These are phyloP conservation scores for Botryotinia globosa DNA, from an alignment of 2,329 filamentous ascomycete genomes.

Conservation along the genomic window DNA sequence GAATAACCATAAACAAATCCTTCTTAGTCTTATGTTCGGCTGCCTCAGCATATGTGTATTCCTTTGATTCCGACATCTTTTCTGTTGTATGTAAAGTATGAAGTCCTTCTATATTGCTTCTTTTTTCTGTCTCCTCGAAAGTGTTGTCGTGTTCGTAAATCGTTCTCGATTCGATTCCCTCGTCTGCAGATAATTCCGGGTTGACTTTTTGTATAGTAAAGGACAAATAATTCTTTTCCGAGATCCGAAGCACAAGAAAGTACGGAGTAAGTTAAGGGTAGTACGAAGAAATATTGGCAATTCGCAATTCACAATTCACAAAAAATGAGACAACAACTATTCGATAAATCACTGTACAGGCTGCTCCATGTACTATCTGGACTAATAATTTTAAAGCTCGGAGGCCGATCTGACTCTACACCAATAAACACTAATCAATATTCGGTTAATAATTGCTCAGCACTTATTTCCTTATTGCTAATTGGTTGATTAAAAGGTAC, in stretches of 20 bases:
- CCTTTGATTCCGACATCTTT: constrained; percentile 40
- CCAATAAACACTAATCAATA: neutral
- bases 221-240: neutral
- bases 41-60: constrained; percentile 77
- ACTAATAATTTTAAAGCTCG: constrained; percentile 3
- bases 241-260: neutral
- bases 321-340: constrained; percentile 5
- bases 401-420: neutral
- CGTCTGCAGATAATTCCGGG: neutral
- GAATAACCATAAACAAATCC: constrained; percentile 86
- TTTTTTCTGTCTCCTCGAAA: neutral
- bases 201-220: neutral
- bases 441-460: constrained; percentile 2
- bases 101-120: neutral
- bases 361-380: neutral
- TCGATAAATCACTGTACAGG: neutral
- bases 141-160: constrained; percentile 1
- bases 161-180: neutral
- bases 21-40: constrained; percentile 88
- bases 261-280: neutral
- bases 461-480: neutral
- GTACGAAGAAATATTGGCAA: neutral
- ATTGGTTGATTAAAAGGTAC: neutral
- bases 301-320: constrained; percentile 9
- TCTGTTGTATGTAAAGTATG: constrained; percentile 25